Evolutionary conservation across 2,329 filamentous ascomycete species (phyloP), one percentile per base, ranked within the genome.

Genomic region (Biscogniauxia mediterranea): DNA sequence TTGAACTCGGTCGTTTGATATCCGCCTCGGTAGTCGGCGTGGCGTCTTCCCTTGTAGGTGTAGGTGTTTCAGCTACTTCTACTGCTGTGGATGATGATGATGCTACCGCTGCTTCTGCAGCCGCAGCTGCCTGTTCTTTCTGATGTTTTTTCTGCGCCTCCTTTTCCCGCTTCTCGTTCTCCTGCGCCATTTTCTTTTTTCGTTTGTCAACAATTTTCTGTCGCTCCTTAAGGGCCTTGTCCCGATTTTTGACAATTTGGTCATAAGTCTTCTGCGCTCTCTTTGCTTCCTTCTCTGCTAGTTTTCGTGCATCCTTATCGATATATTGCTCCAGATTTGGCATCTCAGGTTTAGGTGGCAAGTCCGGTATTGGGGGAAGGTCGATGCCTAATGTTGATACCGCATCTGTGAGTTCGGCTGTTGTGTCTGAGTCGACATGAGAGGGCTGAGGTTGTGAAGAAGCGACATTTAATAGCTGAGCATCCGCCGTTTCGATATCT

Each of bases 241-340:
- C 83, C 42, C 86, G 86, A 61, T 87, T 83, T 73, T 90, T 91
- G 62, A 90, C 74, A 11, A 86, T 84, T 69, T 85, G 82, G 26
- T 89, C 83, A 71, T 92, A 89, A 8, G 80, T 80, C 70, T 91
- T 91, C 32, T 86, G 78, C 1, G 80, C 79, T 13, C 83, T 81
- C 56, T 85, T 84, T 59, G 86, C 81, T 68, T 92, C 88, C 60
- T 88, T 90, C 68, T 91, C 87, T 1, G 87, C 89, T 50, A 86
- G 81, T 68, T 90, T 91, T 8, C 86, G 84, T 26, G 85, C 79
- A 6, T 86, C 83, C 69, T 89, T 89, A 74, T 91, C 86, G 1
- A 81, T 77, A 70, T 85, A 88, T 54, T 80, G 76, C 52, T 80
- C 78, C 1, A 88, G 73, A 66, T 92, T 82, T 1, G 89, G 83